Base-by-base conservation (phyloP, 768 basidiomycete species). In the Glaciozyma martinii region DNA sequence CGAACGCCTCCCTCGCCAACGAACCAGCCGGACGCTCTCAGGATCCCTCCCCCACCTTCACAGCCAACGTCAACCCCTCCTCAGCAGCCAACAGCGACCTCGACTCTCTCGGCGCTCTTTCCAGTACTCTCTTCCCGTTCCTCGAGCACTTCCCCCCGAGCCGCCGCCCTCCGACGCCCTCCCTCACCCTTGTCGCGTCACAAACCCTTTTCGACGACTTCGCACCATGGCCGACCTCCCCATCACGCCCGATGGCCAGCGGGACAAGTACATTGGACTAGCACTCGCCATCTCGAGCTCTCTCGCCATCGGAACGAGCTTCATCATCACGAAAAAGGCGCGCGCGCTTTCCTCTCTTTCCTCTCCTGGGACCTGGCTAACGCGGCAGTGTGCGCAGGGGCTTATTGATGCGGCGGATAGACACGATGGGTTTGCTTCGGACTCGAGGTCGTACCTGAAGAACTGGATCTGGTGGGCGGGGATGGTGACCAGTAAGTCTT, bases 291-390 rank as follows among this genome's bases (percentile, higher is more conserved):
- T 98, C 56, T 85, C 86, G 25, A 84, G 90, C 71, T 88, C 89
- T 18, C 74, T 89, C 30, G 85, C 88, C 64, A 98, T 98, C 71
- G 94, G 95, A 57, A 89, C 87, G 46, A 94, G 91, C 77, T 95
- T 92, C 76, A 95, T 99, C 75, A 94, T 99, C 75, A 99, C 94
- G 23, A 99, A 99, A 84, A 98, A 95, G 87, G 94, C 88, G 58
- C 70, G 8, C 13, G 55, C 5, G n/a, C 5, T 3, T 25, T 6
- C 32, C 10, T 1, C 9, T 10, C 55, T 23, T 37, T 7, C 23
- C 23, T 7, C 9, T 23, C n/a, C 15, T 27, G 29, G 47, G 44
- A 29, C 44, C 53, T 56, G n/a, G 32, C 49, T 33, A 30, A 19
- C 40, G 44, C n/a, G 19, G 9, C 8, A 40, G 7, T 16, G 7